Evolutionary conservation across 805 yeast genomes (phyloP), one percentile per base, ranked within the genome.

Genomic region (Citeromyces matritensis): DNA sequence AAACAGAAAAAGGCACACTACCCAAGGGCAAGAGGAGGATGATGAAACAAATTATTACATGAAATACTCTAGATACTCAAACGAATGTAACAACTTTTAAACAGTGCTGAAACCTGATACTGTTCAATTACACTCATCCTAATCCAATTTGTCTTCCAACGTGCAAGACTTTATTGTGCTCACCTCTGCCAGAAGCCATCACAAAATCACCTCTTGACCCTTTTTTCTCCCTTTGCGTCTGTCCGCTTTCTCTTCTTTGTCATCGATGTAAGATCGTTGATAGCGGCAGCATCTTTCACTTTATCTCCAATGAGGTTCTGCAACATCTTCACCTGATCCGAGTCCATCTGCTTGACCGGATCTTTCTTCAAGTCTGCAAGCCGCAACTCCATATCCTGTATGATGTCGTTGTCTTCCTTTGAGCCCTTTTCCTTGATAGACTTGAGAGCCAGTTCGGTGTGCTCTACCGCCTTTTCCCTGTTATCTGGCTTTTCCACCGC

Each of bases 251-350:
- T 42, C 53, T 77, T 78, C 45, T 69, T 72, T 7, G 75, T 79
- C 60, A 70, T 58, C 4, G 69, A 55, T 0, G 82, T 68, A 37
- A 78, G 53, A 45, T 77, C 84, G 42, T 76, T 74, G 6, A 75
- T 71, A 11, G 15, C 7, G 5, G 56, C 49, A 10, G 40, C 37
- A 14, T 41, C 44, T 15, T 37, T 32, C 11, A 52, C 38, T 13
- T 50, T 42, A 39, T 67, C 65, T 15, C 81, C 78, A 40, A 73
- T 46, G 25, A 75, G 57, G 4, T 79, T 77, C 47, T 65, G 58
- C 42, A 73, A 51, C 30, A 74, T 61, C 34, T 63, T 64, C 40
- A 64, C 51, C 42, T 72, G 66, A 42, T 72, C 70, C 32, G 58
- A 56, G 39, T 64, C 49, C 26, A 69, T 42, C 21, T 62, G 69